Conservation (phyloP, 768 basidiomycete genomes). For the Lentinula detonsa region DNA sequence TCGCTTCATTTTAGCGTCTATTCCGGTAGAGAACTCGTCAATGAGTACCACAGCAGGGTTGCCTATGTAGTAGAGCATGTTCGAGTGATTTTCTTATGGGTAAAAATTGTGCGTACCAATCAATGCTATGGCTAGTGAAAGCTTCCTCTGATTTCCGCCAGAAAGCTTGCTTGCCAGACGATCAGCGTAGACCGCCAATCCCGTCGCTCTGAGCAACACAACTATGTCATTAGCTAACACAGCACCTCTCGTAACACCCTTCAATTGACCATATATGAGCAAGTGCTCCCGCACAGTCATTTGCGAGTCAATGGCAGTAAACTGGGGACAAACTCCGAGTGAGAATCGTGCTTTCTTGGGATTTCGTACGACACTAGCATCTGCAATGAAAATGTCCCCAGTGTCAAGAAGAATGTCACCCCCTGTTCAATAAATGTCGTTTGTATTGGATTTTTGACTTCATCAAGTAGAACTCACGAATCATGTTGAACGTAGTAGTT, state of each 20-base stretch:
- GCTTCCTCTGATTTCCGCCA: conserved; percentile 75
- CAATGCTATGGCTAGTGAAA: conserved; percentile 70
- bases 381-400: conserved; percentile 67
- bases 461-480: conserved; percentile 39
- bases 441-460: not conserved
- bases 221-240: conserved; percentile 52
- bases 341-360: conserved; percentile 59
- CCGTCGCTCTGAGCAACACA: conserved; percentile 51
- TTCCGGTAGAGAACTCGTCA: conserved; percentile 80
- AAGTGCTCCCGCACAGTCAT: conserved; percentile 76
- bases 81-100: not conserved
- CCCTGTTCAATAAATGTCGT: conserved; percentile 29
- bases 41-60: conserved; percentile 76
- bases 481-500: conserved; percentile 77
- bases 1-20: conserved; percentile 78
- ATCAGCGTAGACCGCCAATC: conserved; percentile 55
- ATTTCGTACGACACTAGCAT: conserved; percentile 57
- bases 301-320: conserved; percentile 76
- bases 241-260: conserved; percentile 49
- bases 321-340: conserved; percentile 80
- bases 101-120: conserved; percentile 37
- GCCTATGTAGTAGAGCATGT: conserved; percentile 26
- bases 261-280: conserved; percentile 64
- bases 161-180: conserved; percentile 69
- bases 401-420: conserved; percentile 61